Base-by-base conservation (phyloP, 768 basidiomycete genomes). In the Tulasnella sp. region DNA sequence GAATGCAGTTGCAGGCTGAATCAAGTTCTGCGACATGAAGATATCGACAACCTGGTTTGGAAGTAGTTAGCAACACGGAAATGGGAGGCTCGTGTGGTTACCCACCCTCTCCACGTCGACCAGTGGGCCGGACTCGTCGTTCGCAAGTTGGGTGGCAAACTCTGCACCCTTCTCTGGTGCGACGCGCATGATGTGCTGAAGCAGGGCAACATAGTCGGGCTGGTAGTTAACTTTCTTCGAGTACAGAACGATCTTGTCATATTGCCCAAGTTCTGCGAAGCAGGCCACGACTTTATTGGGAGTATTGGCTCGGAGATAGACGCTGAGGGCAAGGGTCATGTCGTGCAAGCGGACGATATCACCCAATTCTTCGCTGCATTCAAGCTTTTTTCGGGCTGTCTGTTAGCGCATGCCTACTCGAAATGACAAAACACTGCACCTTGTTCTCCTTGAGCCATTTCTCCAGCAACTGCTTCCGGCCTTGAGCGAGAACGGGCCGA, bases 401-500 rank as follows among this genome's bases (percentile, higher is more conserved):
- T 46, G 76, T 29, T 9, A 75, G 78, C 73, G 13, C 1, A 26
- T 46, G 57, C 29, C 26, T 7, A 61, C 20, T 2, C 37, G 37
- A 26, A 29, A 42, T 20, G 26, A 81, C 70, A n/a, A 35, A 67
- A 35, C 20, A 29, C 80, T 84, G 69, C 70, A 92, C 96, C 91
- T 99, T 99, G 86, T 98, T 98, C 88, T 99, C 98, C 85, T 99
- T 99, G 79, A 99, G 86, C 98, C 98, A 99, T 82, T 99, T 99
- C 87, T 99, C 98, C 20, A 99, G 87, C 69, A 99, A 86, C 82
- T 98, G 95, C 85, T 99, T 99, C 84, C 95, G 91, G 46, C 95
- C 95, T 85, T 99, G 98, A 81, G 94, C 92, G 69, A 99, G 86
- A 10, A 99, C 98, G 23, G 98, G 98, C 70, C 96, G 90, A 1